Conservation (phyloP, 2,329 filamentous ascomycete species). For the Xylariaceae sp. region DNA sequence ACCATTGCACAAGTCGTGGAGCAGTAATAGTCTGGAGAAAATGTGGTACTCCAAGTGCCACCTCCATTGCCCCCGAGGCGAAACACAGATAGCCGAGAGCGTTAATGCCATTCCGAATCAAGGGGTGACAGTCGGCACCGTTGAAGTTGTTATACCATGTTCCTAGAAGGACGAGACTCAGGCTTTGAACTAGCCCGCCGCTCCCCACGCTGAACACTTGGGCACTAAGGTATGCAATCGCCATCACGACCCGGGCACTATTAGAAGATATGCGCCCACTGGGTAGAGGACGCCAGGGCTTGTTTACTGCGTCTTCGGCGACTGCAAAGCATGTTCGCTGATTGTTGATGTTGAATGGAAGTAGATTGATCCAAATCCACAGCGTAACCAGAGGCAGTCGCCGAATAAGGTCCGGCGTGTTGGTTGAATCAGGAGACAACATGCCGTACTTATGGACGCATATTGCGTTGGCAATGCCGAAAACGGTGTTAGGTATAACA, state of each 20-base stretch:
- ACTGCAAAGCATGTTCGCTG: constrained; percentile 26
- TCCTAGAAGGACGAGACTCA: constrained; percentile 15
- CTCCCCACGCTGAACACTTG: constrained; percentile 11
- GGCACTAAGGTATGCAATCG: constrained; percentile 5
- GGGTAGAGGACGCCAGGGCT: constrained; percentile 33
- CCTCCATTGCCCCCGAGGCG: constrained; percentile 6
- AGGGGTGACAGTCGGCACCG: constrained; percentile 22
- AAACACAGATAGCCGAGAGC: constrained; percentile 7
- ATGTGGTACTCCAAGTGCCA: not conserved
- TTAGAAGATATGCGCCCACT: constrained; percentile 18
- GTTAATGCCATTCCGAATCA: constrained; percentile 11
- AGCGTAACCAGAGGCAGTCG: constrained; percentile 14
- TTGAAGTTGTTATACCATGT: constrained; percentile 31
- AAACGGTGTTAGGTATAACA: constrained; percentile 15
- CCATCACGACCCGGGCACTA: constrained; percentile 20
- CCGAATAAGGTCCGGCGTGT: not conserved
- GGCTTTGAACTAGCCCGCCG: constrained; percentile 17
- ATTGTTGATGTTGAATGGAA: constrained; percentile 31
- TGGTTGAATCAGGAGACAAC: not conserved
- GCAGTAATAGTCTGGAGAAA: not conserved
- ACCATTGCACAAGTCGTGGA: not conserved
- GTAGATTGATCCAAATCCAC: constrained; percentile 31
- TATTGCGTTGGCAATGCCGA: constrained; percentile 14
- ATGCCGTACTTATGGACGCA: not conserved
- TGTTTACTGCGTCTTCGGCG: constrained; percentile 31